phyloP scores from a whole-genome alignment of 495 filamentous ascomycete genomes.

The Hypoxylon fuscum region DNA sequence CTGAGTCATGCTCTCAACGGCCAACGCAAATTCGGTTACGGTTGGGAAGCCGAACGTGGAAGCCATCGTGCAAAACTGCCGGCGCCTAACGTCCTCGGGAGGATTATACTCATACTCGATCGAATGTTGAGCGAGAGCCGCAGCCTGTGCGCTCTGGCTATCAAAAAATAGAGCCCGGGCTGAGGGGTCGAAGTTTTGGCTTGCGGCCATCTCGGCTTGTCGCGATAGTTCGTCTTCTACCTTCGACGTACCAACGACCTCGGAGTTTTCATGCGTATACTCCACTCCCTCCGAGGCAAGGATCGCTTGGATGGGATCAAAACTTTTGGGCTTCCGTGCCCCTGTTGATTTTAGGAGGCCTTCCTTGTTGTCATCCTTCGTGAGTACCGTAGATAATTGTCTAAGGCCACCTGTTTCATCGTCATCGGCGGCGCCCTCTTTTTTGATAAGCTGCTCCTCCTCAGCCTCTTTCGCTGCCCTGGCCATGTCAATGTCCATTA shows the following conservation, averaged over 20 bases:
- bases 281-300: slow-evolving; percentile 88
- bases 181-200: slow-evolving; percentile 53
- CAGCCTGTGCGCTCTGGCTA: slow-evolving; percentile 34
- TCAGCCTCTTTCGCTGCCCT: slow-evolving; percentile 65
- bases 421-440: slow-evolving; percentile 56
- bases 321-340: slow-evolving; percentile 55
- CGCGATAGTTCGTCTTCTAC: slow-evolving; percentile 82
- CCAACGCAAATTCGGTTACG: slow-evolving; percentile 87
- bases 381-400: slow-evolving; percentile 77
- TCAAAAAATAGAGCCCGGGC: slow-evolving; percentile 48
- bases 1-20: slow-evolving; percentile 94
- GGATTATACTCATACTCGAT: slow-evolving; percentile 78
- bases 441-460: slow-evolving; percentile 49
- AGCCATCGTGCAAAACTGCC: slow-evolving; percentile 94
- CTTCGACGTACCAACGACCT: slow-evolving; percentile 89
- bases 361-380: slow-evolving; percentile 58
- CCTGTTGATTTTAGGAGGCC: slow-evolving; percentile 41
- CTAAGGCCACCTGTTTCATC: slow-evolving; percentile 73
- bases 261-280: slow-evolving; percentile 96
- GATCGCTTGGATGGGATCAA: slow-evolving; percentile 87
- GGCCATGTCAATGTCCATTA: slow-evolving; percentile 76
- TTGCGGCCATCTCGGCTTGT: slow-evolving; percentile 72
- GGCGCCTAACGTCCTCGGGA: slow-evolving; percentile 72
- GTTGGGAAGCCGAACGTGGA: slow-evolving; percentile 76
- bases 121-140: slow-evolving; percentile 26